Evolutionary conservation across 306 rosid species (phyloP), one percentile per base, ranked within the genome.

Genomic region (Cicer bijugum): DNA sequence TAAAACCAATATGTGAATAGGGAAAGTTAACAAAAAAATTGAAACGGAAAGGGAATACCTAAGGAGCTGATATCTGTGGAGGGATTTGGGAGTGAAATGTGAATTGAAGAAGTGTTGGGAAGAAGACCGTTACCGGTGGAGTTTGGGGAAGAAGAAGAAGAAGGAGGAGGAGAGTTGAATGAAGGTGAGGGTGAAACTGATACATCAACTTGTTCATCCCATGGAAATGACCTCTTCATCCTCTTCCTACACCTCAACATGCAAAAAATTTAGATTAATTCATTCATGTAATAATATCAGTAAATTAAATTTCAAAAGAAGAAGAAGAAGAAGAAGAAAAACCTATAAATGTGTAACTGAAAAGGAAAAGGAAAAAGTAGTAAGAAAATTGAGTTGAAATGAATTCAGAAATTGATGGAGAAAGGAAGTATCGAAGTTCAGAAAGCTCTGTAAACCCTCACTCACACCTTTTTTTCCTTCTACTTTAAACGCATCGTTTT

Each of bases 211-310:
- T 28, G 35, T 16, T 71, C 85, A n/a, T 75, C 75, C 89, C 86
- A 91, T 35, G 89, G 88, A 71, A 63, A 43, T 65, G 88, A 16
- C 64, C 91, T 91, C 84, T 87, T 86, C 95, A 89, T 91, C 74
- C 8, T 12, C 56, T 67, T 33, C 60, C 73, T 68, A 45, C 16
- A 28, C 57, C 23, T 43, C 28, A 51, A 48, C 58, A 46, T 28
- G 11, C 57, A 46, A 15, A 28, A 28, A 0, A 56, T 50, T 17
- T 1, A 46, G n/a, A 46, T 46, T 46, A 3, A 28, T 28, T 28
- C 20, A 53, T 53, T 53, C 60, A 9, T 19, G 35, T 28, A 3
- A 28, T 28, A 28, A 8, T 19, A 55, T 19, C 6, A 16, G n/a
- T 55, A 55, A 9, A 35, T 28, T 28, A 1, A 57, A 23, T 56